Conservation (phyloP, 2,329 filamentous ascomycete species). For the Amylocarpus encephaloides region DNA sequence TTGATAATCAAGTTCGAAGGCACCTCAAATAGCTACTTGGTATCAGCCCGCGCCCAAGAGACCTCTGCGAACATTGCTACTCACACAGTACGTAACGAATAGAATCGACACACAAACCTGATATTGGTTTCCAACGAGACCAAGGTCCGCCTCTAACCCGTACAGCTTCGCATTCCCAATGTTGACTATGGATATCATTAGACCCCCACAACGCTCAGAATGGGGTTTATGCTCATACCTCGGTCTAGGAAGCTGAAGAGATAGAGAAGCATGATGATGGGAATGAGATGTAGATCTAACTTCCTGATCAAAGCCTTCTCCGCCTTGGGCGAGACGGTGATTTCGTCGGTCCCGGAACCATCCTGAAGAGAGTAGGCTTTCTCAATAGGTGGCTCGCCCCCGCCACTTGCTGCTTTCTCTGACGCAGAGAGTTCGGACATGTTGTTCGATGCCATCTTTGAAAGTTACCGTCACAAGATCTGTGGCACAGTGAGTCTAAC, state of each 20-base stretch:
- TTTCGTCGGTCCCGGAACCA: no score
- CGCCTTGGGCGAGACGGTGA: background rate
- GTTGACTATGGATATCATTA: conserved; percentile 37
- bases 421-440: no score
- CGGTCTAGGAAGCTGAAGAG: background rate
- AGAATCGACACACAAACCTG: conserved; percentile 48
- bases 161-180: conserved; percentile 56
- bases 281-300: background rate
- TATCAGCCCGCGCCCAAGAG: background rate
- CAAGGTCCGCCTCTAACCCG: conserved; percentile 49
- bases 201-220: background rate
- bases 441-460: no score
- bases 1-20: conserved; percentile 42
- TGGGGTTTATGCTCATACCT: background rate
- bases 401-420: no score
- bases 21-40: conserved; percentile 34
- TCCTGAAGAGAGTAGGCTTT: no score
- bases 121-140: conserved; percentile 47
- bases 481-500: no score
- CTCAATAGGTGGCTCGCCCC: no score
- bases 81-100: conserved; percentile 43
- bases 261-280: background rate
- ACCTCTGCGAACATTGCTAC: background rate
- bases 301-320: background rate
- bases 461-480: no score